Percentiles rank a stretch among this genome's conserved stretches.
Conservation (phyloP, 1,284 basidiomycete species). For the Porogramme epimiltina region DNA sequence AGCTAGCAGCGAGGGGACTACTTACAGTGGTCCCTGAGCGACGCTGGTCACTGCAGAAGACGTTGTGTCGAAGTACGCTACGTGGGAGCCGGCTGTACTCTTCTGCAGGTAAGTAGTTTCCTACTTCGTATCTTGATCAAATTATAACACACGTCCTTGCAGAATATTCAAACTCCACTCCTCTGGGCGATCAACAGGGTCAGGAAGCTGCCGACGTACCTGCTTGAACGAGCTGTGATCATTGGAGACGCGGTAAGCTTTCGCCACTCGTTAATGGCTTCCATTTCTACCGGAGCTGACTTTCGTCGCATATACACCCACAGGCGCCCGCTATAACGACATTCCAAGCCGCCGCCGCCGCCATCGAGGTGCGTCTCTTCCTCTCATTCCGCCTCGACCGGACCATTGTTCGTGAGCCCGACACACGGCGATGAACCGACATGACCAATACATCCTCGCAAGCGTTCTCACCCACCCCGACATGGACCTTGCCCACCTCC, state of each 20-base stretch:
- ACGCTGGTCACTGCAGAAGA: constrained; percentile 14
- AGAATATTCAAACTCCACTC: constrained; percentile 33
- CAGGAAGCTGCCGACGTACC: constrained; percentile 27
- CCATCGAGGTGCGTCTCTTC: constrained; percentile 34
- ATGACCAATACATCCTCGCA: constrained; percentile 39
- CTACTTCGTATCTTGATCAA: too few species aligned
- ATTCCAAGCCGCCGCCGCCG: constrained; percentile 42
- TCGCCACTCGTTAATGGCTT: too few species aligned
- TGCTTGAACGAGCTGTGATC: constrained; percentile 30
- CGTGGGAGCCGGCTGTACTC: constrained; percentile 22
- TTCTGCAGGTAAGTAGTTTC: not conserved
- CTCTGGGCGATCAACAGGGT: constrained; percentile 37
- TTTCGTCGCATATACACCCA: too few species aligned
- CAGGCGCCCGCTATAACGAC: constrained; percentile 46
- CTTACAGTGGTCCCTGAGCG: too few species aligned
- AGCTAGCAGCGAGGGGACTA: constrained; percentile 23
- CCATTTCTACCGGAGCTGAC: not conserved
- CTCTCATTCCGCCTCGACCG: not conserved
- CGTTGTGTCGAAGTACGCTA: constrained; percentile 8
- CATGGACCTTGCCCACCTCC: constrained; percentile 26
- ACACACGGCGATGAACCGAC: not conserved
- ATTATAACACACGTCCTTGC: too few species aligned
- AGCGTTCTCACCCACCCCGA: constrained; percentile 35
- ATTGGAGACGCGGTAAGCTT: constrained; percentile 41
- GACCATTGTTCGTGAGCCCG: not conserved